Conservation (phyloP, 257 asterid species). For the Jasminum sambac region DNA sequence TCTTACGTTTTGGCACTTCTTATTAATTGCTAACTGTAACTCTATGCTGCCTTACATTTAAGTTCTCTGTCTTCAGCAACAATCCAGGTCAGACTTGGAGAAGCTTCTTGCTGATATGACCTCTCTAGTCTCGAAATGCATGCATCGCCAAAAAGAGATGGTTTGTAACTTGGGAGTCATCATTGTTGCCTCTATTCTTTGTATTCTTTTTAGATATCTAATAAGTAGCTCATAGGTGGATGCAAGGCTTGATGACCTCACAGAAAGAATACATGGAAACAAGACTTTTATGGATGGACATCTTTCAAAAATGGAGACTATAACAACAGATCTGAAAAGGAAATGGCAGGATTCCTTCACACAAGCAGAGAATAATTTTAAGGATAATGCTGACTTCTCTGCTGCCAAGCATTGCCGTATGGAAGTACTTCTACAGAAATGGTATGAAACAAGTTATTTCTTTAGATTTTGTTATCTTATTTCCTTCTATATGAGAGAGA, state of each 20-base stretch:
- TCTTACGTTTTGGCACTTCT: background rate
- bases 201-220: background rate
- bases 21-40: constrained; percentile 1
- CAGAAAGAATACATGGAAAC: constrained; percentile 55
- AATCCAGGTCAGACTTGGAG: constrained; percentile 63
- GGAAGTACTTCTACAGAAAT: constrained; percentile 67
- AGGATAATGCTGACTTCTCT: constrained; percentile 69
- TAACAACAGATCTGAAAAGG: constrained; percentile 72
- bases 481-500: too few relatives aligned
- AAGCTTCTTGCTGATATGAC: constrained; percentile 79
- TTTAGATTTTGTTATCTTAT: too few relatives aligned
- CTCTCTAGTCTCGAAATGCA: constrained; percentile 59
- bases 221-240: constrained; percentile 51
- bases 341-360: constrained; percentile 77
- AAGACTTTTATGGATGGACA: constrained; percentile 67
- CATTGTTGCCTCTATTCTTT: background rate
- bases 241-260: constrained; percentile 57
- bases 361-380: constrained; percentile 49
- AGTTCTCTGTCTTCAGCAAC: constrained; percentile 49
- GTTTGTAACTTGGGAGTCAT: constrained; percentile 32
- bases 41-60: constrained; percentile 19
- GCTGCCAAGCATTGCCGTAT: constrained; percentile 85
- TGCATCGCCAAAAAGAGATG: constrained; percentile 76
- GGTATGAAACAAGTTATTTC: constrained; percentile 35
- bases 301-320: constrained; percentile 58